phyloP scores from a whole-genome alignment of 371 early-diverging fungal species.

The Saksenaea vasiformis region DNA sequence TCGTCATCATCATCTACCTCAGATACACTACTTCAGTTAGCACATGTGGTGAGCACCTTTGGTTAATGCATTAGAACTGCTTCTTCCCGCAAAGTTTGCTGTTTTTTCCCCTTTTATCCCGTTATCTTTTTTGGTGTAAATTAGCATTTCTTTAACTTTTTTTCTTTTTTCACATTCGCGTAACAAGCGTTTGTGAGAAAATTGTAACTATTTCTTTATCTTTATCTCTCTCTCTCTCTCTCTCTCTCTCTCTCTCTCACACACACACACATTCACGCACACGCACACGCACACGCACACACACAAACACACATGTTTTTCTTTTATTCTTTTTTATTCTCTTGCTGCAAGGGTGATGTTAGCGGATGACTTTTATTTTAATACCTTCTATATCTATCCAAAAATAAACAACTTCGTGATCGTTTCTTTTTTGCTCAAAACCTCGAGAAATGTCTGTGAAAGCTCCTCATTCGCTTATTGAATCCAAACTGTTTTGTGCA shows the following conservation, averaged over 20 bases:
- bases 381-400: too few relatives aligned
- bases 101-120: background rate
- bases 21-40: constrained; percentile 17
- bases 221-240: background rate
- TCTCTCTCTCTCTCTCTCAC: background rate
- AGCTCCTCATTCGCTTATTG: background rate
- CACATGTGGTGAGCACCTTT: constrained; percentile 28
- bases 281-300: background rate
- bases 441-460: too few relatives aligned
- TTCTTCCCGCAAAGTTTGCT: background rate
- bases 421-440: too few relatives aligned
- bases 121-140: background rate
- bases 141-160: background rate
- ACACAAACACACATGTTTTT: background rate
- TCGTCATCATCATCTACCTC: background rate
- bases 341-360: background rate
- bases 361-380: too few relatives aligned
- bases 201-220: background rate
- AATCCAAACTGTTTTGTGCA: background rate
- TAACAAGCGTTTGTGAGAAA: background rate
- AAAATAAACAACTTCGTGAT: too few relatives aligned
- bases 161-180: background rate
- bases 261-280: background rate
- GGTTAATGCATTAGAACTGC: constrained; percentile 5
- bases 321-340: background rate